A percentile compares a stretch with the other conserved stretches of the same genome.
Conservation (phyloP, 352 stramenopile species). For the Phytophthora syringae region DNA sequence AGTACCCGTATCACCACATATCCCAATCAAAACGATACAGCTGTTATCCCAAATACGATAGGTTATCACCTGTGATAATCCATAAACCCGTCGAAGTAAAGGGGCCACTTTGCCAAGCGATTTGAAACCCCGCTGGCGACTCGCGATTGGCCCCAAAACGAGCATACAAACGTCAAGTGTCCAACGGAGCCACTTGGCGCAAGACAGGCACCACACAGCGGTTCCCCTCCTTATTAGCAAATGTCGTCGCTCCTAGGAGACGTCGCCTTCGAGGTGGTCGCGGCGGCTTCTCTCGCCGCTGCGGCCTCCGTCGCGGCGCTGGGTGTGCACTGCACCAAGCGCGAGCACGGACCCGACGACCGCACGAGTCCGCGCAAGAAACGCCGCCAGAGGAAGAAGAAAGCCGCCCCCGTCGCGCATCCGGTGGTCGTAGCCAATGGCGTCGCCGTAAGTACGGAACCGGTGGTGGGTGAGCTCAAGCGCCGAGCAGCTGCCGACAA, state of each 20-base stretch:
- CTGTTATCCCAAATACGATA: too few species aligned
- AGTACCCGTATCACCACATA: too few species aligned
- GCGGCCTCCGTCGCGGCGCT: constrained; percentile 45
- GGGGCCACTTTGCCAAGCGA: too few species aligned
- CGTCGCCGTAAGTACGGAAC: constrained; percentile 40
- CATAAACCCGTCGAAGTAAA: too few species aligned
- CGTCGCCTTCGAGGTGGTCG: constrained; percentile 54
- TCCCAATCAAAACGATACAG: too few species aligned
- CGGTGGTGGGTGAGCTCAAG: constrained; percentile 60
- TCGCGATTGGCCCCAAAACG: constrained; percentile 11
- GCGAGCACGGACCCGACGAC: constrained; percentile 23
- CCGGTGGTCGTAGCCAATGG: constrained; percentile 42
- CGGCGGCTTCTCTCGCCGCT: constrained; percentile 52
- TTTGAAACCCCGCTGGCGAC: constrained; percentile 6
- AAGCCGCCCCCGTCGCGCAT: constrained; percentile 9
- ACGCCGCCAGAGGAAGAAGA: constrained; percentile 29
- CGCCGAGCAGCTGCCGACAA: constrained; percentile 43
- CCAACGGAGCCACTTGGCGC: neutral
- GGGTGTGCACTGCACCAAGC: constrained; percentile 39
- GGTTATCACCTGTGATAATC: too few species aligned
- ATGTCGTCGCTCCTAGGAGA: constrained; percentile 50
- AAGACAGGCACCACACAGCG: constrained; percentile 15
- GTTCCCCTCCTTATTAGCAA: neutral
- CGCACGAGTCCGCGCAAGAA: constrained; percentile 38
- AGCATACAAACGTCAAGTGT: constrained; percentile 16